Evolutionary conservation across 164 flowering plant genomes (phyloP), one percentile per base, ranked within the genome.

Genomic region (Brasenia schreberi): DNA sequence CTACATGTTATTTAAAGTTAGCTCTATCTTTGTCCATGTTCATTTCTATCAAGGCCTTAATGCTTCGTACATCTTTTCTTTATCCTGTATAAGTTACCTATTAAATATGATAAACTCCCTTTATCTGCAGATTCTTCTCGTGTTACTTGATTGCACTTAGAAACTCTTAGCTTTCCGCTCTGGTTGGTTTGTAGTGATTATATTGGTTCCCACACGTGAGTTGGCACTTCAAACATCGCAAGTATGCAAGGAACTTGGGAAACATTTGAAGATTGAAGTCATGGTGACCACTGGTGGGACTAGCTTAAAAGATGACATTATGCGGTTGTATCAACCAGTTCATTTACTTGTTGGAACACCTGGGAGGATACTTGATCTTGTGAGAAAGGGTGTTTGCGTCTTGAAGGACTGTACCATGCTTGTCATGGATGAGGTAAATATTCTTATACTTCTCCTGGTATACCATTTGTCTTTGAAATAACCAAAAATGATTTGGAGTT

Each of bases 211-310:
- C 64, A 88, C 94, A 5, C 77, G 94, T 62, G 94, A 88, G 64
- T 73, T 88, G 82, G 94, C 94, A 65, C 86, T 88, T 75, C 94
- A 88, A 68, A 88, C 94, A 43, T 84, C 94, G 19, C 94, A 88
- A 81, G 94, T 88, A 5, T 87, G 94, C 62, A 86, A 87, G 78
- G 94, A 87, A 76, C 89, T 87, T 59, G 90, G 87, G 62, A 88
- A 88, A 77, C 87, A 88, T 76, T 77, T 88, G 73, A 74, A 88
- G 64, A 84, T 88, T 68, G 83, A 84, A 74, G 85, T 88, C 61
- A 88, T 88, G 94, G 94, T 80, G 58, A 86, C 91, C 39, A 88
- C 94, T 11, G 94, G 94, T 19, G 94, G 94, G 62, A 88, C 90
- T 27, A 88, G 94, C 71, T 78, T 88, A 65, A 88, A 81, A 74